Percentiles rank a stretch among this genome's conserved stretches.
Evolutionary conservation across 768 basidiomycete species (phyloP).

Genomic region (Pholiota microspora): DNA sequence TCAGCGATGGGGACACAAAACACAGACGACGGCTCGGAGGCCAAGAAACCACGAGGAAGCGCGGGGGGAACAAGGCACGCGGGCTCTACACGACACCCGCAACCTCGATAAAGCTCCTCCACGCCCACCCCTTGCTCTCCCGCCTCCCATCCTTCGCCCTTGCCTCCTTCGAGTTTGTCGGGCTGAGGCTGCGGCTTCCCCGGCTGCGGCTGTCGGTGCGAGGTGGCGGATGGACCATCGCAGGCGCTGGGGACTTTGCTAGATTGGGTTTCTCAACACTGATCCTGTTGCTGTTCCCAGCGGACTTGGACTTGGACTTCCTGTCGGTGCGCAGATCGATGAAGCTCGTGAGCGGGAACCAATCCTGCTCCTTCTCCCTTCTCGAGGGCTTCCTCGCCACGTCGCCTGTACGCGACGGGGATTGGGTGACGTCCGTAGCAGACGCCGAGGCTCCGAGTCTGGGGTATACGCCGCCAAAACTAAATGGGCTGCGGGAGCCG

Average conservation of each 20-base stretch:
- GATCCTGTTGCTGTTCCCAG: background rate
- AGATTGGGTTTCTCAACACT: no score
- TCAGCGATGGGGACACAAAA: no score
- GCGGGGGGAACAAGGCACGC: background rate
- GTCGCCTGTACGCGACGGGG: constrained; percentile 9
- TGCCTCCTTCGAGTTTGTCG: background rate
- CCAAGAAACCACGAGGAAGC: background rate
- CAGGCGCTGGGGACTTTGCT: background rate
- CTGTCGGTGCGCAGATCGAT: constrained; percentile 50
- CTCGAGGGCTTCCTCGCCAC: no score
- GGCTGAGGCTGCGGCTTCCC: background rate
- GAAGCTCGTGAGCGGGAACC: constrained; percentile 62
- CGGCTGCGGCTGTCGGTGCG: background rate
- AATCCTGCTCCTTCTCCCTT: no score
- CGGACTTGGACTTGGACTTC: background rate
- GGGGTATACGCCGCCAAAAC: constrained; percentile 8
- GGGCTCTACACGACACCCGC: constrained; percentile 30
- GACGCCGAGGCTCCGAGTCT: constrained; percentile 10
- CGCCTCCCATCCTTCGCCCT: background rate
- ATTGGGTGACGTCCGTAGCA: constrained; percentile 13
- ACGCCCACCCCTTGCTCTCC: constrained; percentile 36
- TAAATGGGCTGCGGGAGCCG: constrained; percentile 7
- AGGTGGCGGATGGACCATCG: background rate
- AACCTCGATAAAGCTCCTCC: constrained; percentile 67
- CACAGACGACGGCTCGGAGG: no score